Evolutionary conservation across 2,329 filamentous ascomycete species (phyloP).

Genomic region (Raffaelea ambrosiae): DNA sequence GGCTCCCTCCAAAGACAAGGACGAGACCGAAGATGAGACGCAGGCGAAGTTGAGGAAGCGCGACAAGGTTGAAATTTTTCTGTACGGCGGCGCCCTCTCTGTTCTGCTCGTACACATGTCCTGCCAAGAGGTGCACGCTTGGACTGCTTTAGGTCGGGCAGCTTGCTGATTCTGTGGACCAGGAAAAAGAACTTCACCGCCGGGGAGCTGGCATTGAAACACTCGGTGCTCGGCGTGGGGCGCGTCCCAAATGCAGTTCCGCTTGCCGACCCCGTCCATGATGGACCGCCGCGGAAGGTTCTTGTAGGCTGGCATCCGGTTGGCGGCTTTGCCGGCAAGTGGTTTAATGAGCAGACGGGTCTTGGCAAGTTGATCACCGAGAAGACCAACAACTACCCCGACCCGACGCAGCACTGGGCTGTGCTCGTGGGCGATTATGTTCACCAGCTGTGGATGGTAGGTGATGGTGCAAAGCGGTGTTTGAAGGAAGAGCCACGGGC

Average conservation of each 20-base stretch:
- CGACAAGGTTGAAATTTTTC: no score
- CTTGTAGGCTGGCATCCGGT: slow-evolving; percentile 52
- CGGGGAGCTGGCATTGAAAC: slow-evolving; percentile 14
- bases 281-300: slow-evolving; percentile 31
- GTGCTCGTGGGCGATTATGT: slow-evolving; percentile 46
- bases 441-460: slow-evolving; percentile 52
- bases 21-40: no score
- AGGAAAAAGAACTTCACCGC: no score
- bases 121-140: no score
- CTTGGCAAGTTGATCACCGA: slow-evolving; percentile 48
- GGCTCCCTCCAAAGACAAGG: no score
- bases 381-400: slow-evolving; percentile 44
- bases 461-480: slow-evolving; percentile 7
- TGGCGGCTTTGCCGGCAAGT: slow-evolving; percentile 45
- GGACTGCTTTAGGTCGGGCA: no score
- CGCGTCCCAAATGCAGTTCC: slow-evolving; percentile 35
- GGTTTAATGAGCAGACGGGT: slow-evolving; percentile 48
- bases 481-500: no score
- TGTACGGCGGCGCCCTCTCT: no score
- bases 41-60: no score
- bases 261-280: slow-evolving; percentile 25
- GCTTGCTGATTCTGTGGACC: no score
- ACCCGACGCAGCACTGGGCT: slow-evolving; percentile 54
- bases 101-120: no score
- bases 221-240: slow-evolving; percentile 35